Percentiles rank a stretch among this genome's conserved stretches.
Evolutionary conservation across 192 early-diverging fungal genomes (phyloP).

Genomic region (Coemansia sp.): DNA sequence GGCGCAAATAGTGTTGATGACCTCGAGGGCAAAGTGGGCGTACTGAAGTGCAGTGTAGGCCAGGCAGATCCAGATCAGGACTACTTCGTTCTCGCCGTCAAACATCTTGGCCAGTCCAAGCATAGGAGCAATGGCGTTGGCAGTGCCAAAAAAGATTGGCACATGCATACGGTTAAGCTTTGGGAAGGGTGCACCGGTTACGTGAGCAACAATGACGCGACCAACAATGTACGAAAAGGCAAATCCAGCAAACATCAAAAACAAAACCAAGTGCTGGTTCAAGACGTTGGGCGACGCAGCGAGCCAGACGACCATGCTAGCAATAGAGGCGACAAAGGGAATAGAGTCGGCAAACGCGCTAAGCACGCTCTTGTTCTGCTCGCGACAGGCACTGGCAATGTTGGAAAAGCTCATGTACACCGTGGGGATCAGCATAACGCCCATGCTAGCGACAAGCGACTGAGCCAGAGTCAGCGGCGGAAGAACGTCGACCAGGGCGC

Average conservation of each 20-base stretch:
- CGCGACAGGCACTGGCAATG: constrained; percentile 60
- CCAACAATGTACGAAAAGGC: constrained; percentile 82
- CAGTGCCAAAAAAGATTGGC: constrained; percentile 63
- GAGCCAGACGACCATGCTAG: constrained; percentile 62
- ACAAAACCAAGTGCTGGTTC: constrained; percentile 66
- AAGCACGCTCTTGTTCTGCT: constrained; percentile 57
- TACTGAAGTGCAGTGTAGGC: constrained; percentile 63
- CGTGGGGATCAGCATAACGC: constrained; percentile 40
- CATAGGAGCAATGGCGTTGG: constrained; percentile 59
- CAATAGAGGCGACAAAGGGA: constrained; percentile 65
- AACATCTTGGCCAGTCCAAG: constrained; percentile 57
- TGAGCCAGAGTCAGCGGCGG: constrained; percentile 48
- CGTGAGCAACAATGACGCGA: constrained; percentile 83
- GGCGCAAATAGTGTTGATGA: constrained; percentile 72
- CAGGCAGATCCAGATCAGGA: constrained; percentile 60
- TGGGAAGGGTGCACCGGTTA: constrained; percentile 81
- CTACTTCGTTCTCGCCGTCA: constrained; percentile 56
- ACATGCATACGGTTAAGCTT: constrained; percentile 65
- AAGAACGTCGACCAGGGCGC: constrained; percentile 24
- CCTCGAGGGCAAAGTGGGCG: constrained; percentile 67
- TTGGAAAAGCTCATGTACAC: constrained; percentile 60
- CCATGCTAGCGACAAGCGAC: constrained; percentile 37
- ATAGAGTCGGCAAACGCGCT: constrained; percentile 63
- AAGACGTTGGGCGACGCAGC: constrained; percentile 66
- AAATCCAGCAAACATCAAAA: constrained; percentile 67